Evolutionary conservation across 345 rosid genomes (phyloP), one percentile per base, ranked within the genome.

Genomic region (Rhizophora mangle): DNA sequence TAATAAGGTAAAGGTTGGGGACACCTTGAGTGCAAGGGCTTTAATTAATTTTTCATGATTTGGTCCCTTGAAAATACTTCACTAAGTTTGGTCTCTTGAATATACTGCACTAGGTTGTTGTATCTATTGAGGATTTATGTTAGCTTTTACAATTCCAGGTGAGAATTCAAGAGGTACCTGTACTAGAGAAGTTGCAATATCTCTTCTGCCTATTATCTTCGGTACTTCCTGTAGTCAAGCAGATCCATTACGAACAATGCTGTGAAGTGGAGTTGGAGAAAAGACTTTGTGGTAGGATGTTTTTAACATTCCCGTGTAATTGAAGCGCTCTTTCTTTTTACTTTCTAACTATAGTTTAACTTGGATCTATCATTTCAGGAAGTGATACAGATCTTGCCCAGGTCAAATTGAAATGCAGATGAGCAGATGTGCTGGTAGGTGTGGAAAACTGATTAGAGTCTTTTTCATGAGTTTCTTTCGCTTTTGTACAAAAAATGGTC

Each of bases 401-500:
- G 75, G 84, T 87, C 76, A 90, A 90, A 81, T 72, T 72, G 92
- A 90, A 92, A 84, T 76, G 97, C 91, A 32, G 99, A 95, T 77
- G 98, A 92, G 79, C 97, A 92, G 85, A 90, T 92, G 98, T 95
- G 99, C 91, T 95, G 99, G 99, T 95, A 90, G 22, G 26, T 39
- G 65, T 60, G 58, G 27, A 60, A 53, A 53, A 55, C 69, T 73
- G 10, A 20, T 39, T 39, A 39, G 13, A 22, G 24, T 26, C 20
- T 27, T 30, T 63, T 20, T 63, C 22, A 8, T 24, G 21, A 57
- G 60, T 24, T 49, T 57, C 43, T 63, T 21, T 58, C 30, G 22
- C 32, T 6, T 51, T 49, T 60, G 15, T 27, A 36, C 30, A 26
- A n/a, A 66, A 29, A 27, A 18, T 6, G 30, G 8, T 10, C 21